Conservation (phyloP, 805 yeast genomes). For the Suhomyces vadensis region DNA sequence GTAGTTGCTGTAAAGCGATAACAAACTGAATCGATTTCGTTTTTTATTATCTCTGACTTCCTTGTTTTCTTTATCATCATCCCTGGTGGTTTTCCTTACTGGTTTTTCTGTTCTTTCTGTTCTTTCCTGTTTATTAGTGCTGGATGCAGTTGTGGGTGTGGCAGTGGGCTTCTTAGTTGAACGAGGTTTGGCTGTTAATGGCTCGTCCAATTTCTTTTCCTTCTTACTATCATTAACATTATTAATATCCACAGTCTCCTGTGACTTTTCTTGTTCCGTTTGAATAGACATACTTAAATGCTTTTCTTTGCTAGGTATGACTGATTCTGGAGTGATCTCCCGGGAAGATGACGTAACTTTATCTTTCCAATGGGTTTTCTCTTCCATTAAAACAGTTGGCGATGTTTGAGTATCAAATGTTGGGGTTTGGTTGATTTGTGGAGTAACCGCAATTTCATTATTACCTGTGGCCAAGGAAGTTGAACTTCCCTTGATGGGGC, state of each 20-base stretch:
- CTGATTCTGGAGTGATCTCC: slow-evolving; percentile 6
- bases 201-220: slow-evolving; percentile 2
- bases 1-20: slow-evolving; percentile 43
- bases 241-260: neutral
- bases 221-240: neutral
- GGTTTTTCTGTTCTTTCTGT: neutral
- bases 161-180: slow-evolving; percentile 3
- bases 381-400: slow-evolving; percentile 6
- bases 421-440: slow-evolving; percentile 34
- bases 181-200: slow-evolving; percentile 1
- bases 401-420: slow-evolving; percentile 22
- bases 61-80: slow-evolving; percentile 25
- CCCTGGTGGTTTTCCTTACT: neutral
- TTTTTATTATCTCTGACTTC: slow-evolving; percentile 31
- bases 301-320: slow-evolving; percentile 1
- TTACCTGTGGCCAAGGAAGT: slow-evolving; percentile 4
- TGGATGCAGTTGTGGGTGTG: neutral
- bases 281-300: slow-evolving; percentile 7
- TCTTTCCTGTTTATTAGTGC: neutral
- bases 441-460: slow-evolving; percentile 18
- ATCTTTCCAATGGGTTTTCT: slow-evolving; percentile 1
- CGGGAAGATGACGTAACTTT: slow-evolving; percentile 1
- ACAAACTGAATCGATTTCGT: slow-evolving; percentile 43
- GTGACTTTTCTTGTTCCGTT: slow-evolving; percentile 8
- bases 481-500: slow-evolving; percentile 19